Evolutionary conservation across 2,329 filamentous ascomycete genomes (phyloP).

Genomic region (Aspergillus quadrilineatus): DNA sequence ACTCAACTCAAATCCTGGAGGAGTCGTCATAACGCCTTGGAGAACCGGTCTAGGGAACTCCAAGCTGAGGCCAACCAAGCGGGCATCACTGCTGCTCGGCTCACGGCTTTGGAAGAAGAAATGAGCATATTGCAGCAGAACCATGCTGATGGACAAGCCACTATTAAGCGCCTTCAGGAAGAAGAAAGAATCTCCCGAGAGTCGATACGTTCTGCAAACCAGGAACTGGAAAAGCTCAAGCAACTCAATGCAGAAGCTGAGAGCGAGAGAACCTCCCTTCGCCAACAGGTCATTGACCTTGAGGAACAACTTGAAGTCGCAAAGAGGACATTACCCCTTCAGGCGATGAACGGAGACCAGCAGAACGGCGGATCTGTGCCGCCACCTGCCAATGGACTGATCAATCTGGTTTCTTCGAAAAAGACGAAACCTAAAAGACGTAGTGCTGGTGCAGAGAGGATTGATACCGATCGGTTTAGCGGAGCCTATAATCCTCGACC

Average conservation of each 20-base stretch:
- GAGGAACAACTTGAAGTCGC: constrained; percentile 90
- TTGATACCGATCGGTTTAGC: constrained; percentile 86
- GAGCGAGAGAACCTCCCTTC: constrained; percentile 78
- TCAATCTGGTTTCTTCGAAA: constrained; percentile 96
- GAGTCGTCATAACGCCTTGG: constrained; percentile 83
- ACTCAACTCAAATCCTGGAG: constrained; percentile 95
- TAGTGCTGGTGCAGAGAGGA: constrained; percentile 82
- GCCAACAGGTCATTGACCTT: constrained; percentile 83
- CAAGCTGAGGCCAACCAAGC: constrained; percentile 97
- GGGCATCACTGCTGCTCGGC: constrained; percentile 86
- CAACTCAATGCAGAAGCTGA: constrained; percentile 74
- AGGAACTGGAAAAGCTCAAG: constrained; percentile 78
- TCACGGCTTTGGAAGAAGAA: constrained; percentile 90
- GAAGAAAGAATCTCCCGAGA: constrained; percentile 86
- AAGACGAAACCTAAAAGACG: constrained; percentile 80
- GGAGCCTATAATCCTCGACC: constrained; percentile 90
- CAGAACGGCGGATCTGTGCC: constrained; percentile 61
- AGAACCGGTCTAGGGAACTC: constrained; percentile 86
- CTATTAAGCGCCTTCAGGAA: constrained; percentile 91
- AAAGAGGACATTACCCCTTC: constrained; percentile 72
- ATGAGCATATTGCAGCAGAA: constrained; percentile 87
- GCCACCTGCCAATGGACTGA: constrained; percentile 70
- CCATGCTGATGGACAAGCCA: constrained; percentile 85
- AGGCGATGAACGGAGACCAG: constrained; percentile 59
- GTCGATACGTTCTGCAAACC: constrained; percentile 72